Conservation (phyloP, 306 rosid genomes). For the Medicago ruthenica region DNA sequence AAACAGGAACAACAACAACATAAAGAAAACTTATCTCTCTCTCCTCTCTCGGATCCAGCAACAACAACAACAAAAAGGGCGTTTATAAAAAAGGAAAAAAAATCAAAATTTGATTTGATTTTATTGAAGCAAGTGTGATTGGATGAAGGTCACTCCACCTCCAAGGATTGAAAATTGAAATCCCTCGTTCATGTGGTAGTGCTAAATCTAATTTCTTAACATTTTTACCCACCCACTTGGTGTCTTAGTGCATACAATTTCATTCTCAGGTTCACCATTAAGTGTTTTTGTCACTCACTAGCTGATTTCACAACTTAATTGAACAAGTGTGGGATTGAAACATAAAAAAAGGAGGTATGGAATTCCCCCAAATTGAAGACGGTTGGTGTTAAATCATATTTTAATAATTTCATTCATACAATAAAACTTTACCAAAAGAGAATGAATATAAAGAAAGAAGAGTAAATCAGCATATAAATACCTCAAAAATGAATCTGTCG, state of each 20-base stretch:
- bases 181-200: background rate
- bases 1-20: too few species aligned
- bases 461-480: conserved; percentile 5
- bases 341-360: background rate
- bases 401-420: too few species aligned
- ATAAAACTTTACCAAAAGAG: too few species aligned
- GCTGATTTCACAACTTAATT: background rate
- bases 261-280: background rate
- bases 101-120: too few species aligned
- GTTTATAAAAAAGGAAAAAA: too few species aligned
- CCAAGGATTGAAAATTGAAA: background rate
- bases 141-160: too few species aligned
- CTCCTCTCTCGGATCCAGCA: too few species aligned
- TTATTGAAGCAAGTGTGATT: too few species aligned
- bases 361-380: background rate
- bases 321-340: too few species aligned
- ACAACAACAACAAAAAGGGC: too few species aligned
- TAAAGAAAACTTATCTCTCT: too few species aligned
- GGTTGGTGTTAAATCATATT: too few species aligned
- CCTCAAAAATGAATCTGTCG: conserved; percentile 85
- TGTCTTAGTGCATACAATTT: background rate
- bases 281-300: background rate
- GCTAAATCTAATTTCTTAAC: background rate
- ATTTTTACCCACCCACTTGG: background rate
- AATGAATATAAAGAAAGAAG: background rate